Evolutionary conservation across 2,329 filamentous ascomycete species (phyloP), one percentile per base, ranked within the genome.

Genomic region (Colletotrichum higginsianum): DNA sequence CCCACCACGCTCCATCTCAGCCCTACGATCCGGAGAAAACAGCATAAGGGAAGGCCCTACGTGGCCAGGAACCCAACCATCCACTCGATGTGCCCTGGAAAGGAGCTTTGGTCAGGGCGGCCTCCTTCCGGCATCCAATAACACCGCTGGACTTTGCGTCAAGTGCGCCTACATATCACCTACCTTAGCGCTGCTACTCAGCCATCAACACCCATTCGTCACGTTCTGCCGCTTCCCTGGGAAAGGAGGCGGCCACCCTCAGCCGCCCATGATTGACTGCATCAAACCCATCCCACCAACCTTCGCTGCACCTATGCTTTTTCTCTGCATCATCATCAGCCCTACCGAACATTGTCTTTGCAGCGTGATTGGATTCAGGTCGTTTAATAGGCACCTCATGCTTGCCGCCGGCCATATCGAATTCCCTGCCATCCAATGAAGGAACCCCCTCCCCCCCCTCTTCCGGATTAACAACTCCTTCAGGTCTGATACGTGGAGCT

Each of bases 321-420:
- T 44, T 72, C 46, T 60, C 38, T 60, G 58, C 69, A 42, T 53
- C 69, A 64, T 63, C 69, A 40, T 72, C 70, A 72, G 70, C 66
- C 70, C 70, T 72, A 66, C 47, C 53, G 23, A 23, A 35, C n/a
- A 38, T 56, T 15, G 44, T 44, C 46, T 42, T 53, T 42, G 16
- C n/a, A n/a, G 12, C 5, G 18, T 52, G 11, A 62, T 38, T 61
- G 55, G 63, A 30, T n/a, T 16, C 16, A 26, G n/a, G 8, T 30
- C 50, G 16, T 18, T 30, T 26, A 66, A 21, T 21, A n/a, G 62
- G 44, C 23, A 44, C 38, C 11, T 30, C 44, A 38, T 49, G 38
- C 61, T 68, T 26, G 38, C 58, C 53, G 46, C 26, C 21, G 30
- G 13, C 35, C 38, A 8, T 40, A 30, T 35, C 30, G 30, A 40